Evolutionary conservation across 2,329 filamentous ascomycete genomes (phyloP).

Genomic region (Lasiodiplodia theobromae): DNA sequence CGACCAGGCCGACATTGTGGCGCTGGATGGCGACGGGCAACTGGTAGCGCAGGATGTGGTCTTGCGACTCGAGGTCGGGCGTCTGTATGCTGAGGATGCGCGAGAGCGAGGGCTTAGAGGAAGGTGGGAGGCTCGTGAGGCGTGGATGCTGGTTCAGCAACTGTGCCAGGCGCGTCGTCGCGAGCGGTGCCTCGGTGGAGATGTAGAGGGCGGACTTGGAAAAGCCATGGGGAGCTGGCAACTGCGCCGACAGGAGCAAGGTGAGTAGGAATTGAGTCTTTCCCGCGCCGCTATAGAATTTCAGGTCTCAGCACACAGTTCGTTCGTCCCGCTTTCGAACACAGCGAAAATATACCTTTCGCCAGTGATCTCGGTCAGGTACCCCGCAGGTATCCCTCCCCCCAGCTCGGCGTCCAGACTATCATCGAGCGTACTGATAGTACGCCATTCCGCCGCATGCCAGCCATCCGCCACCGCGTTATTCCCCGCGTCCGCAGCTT

Average conservation of each 20-base stretch:
- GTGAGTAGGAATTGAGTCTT: conserved; percentile 94
- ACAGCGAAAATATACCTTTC: conserved; percentile 69
- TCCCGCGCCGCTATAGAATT: conserved; percentile 71
- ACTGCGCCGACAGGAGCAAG: conserved; percentile 83
- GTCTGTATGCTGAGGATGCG: conserved; percentile 81
- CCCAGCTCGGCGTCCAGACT: conserved; percentile 73
- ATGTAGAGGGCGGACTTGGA: conserved; percentile 85
- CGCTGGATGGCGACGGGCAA: conserved; percentile 83
- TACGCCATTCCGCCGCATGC: conserved; percentile 53
- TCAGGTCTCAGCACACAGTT: background rate
- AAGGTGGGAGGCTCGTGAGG: conserved; percentile 56
- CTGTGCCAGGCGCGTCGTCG: conserved; percentile 81
- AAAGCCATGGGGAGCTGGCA: conserved; percentile 75
- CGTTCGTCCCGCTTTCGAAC: background rate
- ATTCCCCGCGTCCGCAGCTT: conserved; percentile 29
- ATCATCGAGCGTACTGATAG: conserved; percentile 82
- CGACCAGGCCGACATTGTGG: conserved; percentile 78
- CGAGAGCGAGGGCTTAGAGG: conserved; percentile 70
- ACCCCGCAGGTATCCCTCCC: conserved; percentile 81
- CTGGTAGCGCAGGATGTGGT: conserved; percentile 93
- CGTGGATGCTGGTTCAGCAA: conserved; percentile 73
- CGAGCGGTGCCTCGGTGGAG: conserved; percentile 86
- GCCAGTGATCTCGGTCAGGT: conserved; percentile 87
- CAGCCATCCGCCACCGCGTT: conserved; percentile 36
- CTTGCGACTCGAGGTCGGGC: conserved; percentile 90